phyloP scores from a whole-genome alignment of 2,329 filamentous ascomycete genomes.

The Blastomyces percursus region DNA sequence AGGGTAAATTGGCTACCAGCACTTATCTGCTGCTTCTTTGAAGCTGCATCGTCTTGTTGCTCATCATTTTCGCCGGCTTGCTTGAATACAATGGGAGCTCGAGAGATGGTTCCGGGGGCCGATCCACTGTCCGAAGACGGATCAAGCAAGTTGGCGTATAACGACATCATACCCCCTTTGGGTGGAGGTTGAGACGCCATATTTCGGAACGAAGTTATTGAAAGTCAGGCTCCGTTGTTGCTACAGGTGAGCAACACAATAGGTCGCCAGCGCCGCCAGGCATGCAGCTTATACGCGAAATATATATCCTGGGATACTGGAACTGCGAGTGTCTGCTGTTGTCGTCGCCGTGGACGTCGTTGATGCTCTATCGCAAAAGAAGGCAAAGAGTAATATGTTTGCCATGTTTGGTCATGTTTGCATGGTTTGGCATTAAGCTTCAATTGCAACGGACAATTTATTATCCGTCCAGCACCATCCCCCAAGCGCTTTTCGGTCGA shows the following conservation, averaged over 20 bases:
- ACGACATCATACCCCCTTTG: slow-evolving; percentile 48
- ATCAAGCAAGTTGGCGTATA: slow-evolving; percentile 77
- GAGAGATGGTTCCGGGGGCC: slow-evolving; percentile 56
- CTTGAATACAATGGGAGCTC: slow-evolving; percentile 62
- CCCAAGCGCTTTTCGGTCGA: neutral
- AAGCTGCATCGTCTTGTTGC: slow-evolving; percentile 38
- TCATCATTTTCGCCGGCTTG: slow-evolving; percentile 41
- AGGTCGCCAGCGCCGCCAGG: neutral
- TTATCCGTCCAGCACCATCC: no score
- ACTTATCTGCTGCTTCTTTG: slow-evolving; percentile 55
- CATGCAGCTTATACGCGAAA: neutral
- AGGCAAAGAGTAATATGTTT: neutral
- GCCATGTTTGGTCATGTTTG: slow-evolving; percentile 16
- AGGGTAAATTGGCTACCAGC: slow-evolving; percentile 46
- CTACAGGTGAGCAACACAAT: slow-evolving; percentile 6
- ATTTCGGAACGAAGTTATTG: neutral
- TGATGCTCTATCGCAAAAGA: neutral
- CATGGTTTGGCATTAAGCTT: neutral
- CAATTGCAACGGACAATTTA: neutral
- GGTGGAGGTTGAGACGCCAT: slow-evolving; percentile 19
- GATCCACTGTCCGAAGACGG: slow-evolving; percentile 28
- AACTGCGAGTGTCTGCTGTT: neutral
- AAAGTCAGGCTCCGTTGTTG: neutral
- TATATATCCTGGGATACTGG: neutral
- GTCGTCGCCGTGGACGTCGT: neutral